Conservation (phyloP, 2,329 filamentous ascomycete species). For the Neonectria magnoliae region DNA sequence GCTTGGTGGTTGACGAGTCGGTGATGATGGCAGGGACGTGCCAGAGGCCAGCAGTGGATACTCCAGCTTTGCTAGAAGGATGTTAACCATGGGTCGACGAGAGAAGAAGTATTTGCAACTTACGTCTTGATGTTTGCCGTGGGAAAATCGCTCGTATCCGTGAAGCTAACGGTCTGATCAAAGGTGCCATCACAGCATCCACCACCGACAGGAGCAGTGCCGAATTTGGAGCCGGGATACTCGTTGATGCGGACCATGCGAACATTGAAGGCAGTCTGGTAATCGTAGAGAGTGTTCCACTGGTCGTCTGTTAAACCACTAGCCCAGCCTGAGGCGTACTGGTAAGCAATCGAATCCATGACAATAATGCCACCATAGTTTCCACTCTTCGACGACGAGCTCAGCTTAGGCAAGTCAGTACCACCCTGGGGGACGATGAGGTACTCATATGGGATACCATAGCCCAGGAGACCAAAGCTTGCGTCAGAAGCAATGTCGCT, state of each 20-base stretch:
- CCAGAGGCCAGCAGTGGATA: slow-evolving; percentile 28
- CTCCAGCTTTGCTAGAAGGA: slow-evolving; percentile 2
- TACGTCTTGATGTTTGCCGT: slow-evolving; percentile 29
- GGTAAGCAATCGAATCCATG: slow-evolving; percentile 23
- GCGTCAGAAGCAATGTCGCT: neutral
- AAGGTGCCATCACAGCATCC: slow-evolving; percentile 11
- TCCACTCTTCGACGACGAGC: slow-evolving; percentile 7
- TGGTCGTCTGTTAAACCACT: slow-evolving; percentile 25
- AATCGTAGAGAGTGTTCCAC: slow-evolving; percentile 25
- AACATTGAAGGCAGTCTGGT: slow-evolving; percentile 23
- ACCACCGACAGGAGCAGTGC: slow-evolving; percentile 6
- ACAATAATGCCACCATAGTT: slow-evolving; percentile 26
- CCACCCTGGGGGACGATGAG: slow-evolving; percentile 22
- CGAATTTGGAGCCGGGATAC: slow-evolving; percentile 27
- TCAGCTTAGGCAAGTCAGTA: slow-evolving; percentile 22
- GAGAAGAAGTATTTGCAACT: neutral
- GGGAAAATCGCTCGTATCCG: slow-evolving; percentile 24
- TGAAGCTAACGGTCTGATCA: slow-evolving; percentile 28
- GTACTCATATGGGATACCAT: slow-evolving; percentile 27
- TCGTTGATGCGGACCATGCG: slow-evolving; percentile 34
- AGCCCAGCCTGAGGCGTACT: slow-evolving; percentile 24
- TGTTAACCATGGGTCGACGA: no score
- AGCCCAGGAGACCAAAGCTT: slow-evolving; percentile 21
- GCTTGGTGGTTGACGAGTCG: slow-evolving; percentile 19
- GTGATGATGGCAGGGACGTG: slow-evolving; percentile 27